Evolutionary conservation across 2,329 filamentous ascomycete genomes (phyloP).

Genomic region (Fragosphaeria purpurea): DNA sequence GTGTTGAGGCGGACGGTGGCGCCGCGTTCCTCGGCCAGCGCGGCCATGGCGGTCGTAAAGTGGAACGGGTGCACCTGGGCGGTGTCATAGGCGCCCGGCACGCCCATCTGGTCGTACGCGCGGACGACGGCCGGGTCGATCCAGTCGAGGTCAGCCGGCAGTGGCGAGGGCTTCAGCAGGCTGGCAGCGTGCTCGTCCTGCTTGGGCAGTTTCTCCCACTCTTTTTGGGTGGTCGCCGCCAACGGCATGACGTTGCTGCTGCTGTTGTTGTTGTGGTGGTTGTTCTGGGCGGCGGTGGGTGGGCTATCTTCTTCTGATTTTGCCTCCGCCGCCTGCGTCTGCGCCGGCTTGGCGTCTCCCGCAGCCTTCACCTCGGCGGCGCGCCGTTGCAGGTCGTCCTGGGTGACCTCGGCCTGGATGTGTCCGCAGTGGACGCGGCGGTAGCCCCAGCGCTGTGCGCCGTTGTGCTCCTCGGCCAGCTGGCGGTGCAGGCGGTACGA

Average conservation of each 20-base stretch:
- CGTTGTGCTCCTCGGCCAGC: slow-evolving; percentile 73
- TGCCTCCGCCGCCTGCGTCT: not conserved
- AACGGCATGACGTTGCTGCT: not conserved
- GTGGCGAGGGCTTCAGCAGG: slow-evolving; percentile 43
- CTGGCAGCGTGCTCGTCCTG: slow-evolving; percentile 39
- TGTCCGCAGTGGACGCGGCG: slow-evolving; percentile 65
- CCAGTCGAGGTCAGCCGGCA: slow-evolving; percentile 80
- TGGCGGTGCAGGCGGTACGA: slow-evolving; percentile 77
- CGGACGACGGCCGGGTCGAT: slow-evolving; percentile 56
- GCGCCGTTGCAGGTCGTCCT: slow-evolving; percentile 9
- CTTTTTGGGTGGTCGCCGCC: slow-evolving; percentile 22
- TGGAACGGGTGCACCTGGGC: slow-evolving; percentile 89
- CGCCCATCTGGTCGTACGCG: slow-evolving; percentile 74
- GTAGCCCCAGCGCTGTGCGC: slow-evolving; percentile 77
- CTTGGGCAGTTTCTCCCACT: slow-evolving; percentile 54
- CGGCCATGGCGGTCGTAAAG: slow-evolving; percentile 78
- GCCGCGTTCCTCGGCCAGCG: slow-evolving; percentile 60
- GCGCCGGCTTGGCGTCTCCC: not conserved
- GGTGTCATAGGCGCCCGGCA: slow-evolving; percentile 58
- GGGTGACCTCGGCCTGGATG: slow-evolving; percentile 27
- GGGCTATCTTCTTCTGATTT: too few relatives aligned
- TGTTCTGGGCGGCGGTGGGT: not conserved
- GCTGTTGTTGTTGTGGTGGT: not conserved
- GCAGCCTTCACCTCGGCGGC: slow-evolving; percentile 16
- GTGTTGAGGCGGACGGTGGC: slow-evolving; percentile 57